Evolutionary conservation across 768 basidiomycete genomes (phyloP).

Genomic region (Guyanaporus albipodus): DNA sequence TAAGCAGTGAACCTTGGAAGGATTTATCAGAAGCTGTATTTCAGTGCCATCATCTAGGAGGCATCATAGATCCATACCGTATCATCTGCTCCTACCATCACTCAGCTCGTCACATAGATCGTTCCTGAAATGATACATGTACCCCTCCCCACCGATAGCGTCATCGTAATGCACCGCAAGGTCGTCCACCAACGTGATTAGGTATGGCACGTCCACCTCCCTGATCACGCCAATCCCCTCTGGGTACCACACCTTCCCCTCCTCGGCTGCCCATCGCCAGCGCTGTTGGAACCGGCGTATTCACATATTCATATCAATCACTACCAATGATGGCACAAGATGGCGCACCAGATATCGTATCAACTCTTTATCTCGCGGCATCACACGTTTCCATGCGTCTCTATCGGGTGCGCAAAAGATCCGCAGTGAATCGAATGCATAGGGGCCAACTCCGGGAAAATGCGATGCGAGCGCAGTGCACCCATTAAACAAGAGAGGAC

Average conservation of each 20-base stretch:
- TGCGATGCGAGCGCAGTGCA: conserved; percentile 41
- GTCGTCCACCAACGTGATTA: conserved; percentile 39
- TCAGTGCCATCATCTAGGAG: no score
- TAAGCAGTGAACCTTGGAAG: no score
- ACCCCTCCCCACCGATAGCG: conserved; percentile 23
- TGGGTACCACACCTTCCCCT: conserved; percentile 50
- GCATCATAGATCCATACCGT: no score
- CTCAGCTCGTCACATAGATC: conserved; percentile 15
- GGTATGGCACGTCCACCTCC: conserved; percentile 34
- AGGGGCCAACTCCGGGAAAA: conserved; percentile 62
- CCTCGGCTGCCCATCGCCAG: conserved; percentile 69
- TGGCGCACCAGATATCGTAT: conserved; percentile 59
- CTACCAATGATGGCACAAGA: not conserved
- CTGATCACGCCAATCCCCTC: conserved; percentile 37
- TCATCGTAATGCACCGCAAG: conserved; percentile 30
- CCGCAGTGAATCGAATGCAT: conserved; percentile 73
- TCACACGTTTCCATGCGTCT: conserved; percentile 58
- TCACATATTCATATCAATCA: not conserved
- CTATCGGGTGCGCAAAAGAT: conserved; percentile 50
- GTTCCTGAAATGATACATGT: conserved; percentile 24
- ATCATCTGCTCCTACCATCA: not conserved
- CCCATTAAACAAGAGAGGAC: not conserved
- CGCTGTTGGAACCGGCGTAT: conserved; percentile 42
- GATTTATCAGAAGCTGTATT: no score
- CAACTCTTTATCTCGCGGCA: conserved; percentile 67